These are phyloP conservation scores for Aplosporella prunicola DNA, from an alignment of 2,329 filamentous ascomycete genomes.

Conservation along the genomic window DNA sequence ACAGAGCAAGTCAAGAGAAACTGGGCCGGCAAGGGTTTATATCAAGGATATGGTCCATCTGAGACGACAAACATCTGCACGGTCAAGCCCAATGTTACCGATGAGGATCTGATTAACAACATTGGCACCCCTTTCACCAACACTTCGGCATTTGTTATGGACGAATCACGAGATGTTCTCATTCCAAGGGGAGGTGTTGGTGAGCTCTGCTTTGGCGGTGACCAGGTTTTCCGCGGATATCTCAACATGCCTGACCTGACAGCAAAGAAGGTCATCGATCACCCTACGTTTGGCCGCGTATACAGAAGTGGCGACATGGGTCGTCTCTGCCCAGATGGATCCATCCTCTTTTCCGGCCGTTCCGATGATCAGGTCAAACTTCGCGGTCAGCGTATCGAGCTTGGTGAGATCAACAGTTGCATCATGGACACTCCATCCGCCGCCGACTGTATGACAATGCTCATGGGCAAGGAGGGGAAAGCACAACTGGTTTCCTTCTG, in stretches of 20 bases:
- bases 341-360: slow-evolving; percentile 62
- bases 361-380: slow-evolving; percentile 76
- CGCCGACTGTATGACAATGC: slow-evolving; percentile 54
- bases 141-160: slow-evolving; percentile 62
- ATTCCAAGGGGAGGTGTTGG: slow-evolving; percentile 65
- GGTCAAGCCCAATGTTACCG: slow-evolving; percentile 51
- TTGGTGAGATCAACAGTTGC: slow-evolving; percentile 61
- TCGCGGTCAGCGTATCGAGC: slow-evolving; percentile 69
- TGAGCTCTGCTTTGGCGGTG: slow-evolving; percentile 78
- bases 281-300: slow-evolving; percentile 59
- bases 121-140: slow-evolving; percentile 68
- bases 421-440: slow-evolving; percentile 46
- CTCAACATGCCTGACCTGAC: slow-evolving; percentile 57
- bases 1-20: slow-evolving; percentile 58
- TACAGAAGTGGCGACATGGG: slow-evolving; percentile 81
- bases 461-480: slow-evolving; percentile 37
- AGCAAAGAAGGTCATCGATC: slow-evolving; percentile 56
- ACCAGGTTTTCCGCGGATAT: slow-evolving; percentile 69
- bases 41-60: slow-evolving; percentile 75
- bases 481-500: slow-evolving; percentile 59
- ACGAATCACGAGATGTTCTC: slow-evolving; percentile 26
- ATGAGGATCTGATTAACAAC: slow-evolving; percentile 56
- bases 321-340: slow-evolving; percentile 66
- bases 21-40: slow-evolving; percentile 61
- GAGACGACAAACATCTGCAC: slow-evolving; percentile 87